A percentile compares a stretch with the other conserved stretches of the same genome.
Evolutionary conservation across 768 basidiomycete species (phyloP).

Genomic region (Galerina marginata): DNA sequence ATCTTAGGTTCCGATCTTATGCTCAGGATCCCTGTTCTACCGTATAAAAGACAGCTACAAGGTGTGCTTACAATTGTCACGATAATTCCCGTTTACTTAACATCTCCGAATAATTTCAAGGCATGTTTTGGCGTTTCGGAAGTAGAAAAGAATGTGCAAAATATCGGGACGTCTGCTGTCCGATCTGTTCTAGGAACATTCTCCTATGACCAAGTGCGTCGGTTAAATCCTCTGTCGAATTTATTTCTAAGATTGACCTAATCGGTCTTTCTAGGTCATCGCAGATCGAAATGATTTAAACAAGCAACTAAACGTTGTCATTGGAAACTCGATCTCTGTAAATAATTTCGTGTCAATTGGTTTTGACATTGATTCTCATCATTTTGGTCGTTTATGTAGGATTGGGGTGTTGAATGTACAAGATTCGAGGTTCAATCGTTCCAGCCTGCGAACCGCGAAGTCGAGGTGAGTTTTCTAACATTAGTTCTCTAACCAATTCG

Average conservation of each 20-base stretch:
- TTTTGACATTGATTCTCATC: not conserved
- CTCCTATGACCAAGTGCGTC: constrained; percentile 49
- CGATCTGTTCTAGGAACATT: constrained; percentile 59
- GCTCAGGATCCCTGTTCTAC: constrained; percentile 61
- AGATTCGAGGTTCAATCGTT: constrained; percentile 65
- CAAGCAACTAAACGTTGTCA: constrained; percentile 48
- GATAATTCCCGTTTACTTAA: no score
- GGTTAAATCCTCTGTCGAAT: not conserved
- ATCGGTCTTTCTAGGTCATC: constrained; percentile 44
- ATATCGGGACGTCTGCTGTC: constrained; percentile 59
- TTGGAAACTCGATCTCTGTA: constrained; percentile 54
- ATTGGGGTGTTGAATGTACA: constrained; percentile 64
- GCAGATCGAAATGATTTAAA: constrained; percentile 60
- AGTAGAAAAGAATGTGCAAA: constrained; percentile 52
- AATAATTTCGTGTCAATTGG: constrained; percentile 5
- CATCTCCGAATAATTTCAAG: constrained; percentile 13
- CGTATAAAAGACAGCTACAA: constrained; percentile 56
- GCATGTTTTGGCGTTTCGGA: constrained; percentile 58
- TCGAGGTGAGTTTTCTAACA: constrained; percentile 44
- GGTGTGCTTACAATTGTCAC: constrained; percentile 16
- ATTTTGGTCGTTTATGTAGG: constrained; percentile 28
- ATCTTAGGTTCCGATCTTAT: constrained; percentile 52
- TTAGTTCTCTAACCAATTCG: not conserved
- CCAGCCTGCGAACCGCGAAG: constrained; percentile 64
- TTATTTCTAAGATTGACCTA: not conserved